Base-by-base conservation (phyloP, 106 monocot genomes). In the Dendrobium catenatum region DNA sequence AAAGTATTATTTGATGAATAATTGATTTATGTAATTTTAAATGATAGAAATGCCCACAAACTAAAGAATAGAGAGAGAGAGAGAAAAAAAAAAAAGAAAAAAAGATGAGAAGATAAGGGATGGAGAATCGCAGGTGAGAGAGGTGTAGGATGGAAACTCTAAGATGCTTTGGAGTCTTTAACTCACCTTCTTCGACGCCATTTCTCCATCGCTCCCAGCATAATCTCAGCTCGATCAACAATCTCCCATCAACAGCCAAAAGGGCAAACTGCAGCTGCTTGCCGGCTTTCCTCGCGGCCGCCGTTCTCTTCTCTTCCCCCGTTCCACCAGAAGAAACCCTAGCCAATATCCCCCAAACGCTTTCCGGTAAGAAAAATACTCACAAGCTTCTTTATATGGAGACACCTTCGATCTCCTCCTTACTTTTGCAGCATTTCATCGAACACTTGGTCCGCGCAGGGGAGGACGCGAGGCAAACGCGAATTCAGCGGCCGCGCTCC, bases 401-500 rank as follows among this genome's bases (percentile, higher is more conserved):
- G 13, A 51, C 51, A 31, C 31, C 31, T 31, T 31, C 31, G 56
- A 26, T 8, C 11, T 44, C 8, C 42, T 22, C 56, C 54, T 17
- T 54, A 20, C 8, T 26, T 5, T 64, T 5, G 37, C 18, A 9
- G 10, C 29, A 20, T 74, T 75, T 41, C 51, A 1, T 68, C 7
- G 55, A 31, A 46, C 37, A 6, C 10, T 24, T 70, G 24, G 1
- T 31, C 6, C 2, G 15, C 66, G 84, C 83, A 87, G 93, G 87
- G 47, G 89, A 81, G 19, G 93, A 91, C 72, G 78, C 73, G 29
- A 82, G 80, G 82, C 84, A 70, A 47, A 83, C 82, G 16, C 85
- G 90, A 73, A 92, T 97, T 68, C 92, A 97, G 86, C 79, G 87
- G 72, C 97, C 94, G 42, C 92, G 83, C 66, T 94, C 97, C 46